A percentile compares a stretch with the other conserved stretches of the same genome.
phyloP scores from a whole-genome alignment of 441 rosid genomes.

The Daphne laureola region DNA sequence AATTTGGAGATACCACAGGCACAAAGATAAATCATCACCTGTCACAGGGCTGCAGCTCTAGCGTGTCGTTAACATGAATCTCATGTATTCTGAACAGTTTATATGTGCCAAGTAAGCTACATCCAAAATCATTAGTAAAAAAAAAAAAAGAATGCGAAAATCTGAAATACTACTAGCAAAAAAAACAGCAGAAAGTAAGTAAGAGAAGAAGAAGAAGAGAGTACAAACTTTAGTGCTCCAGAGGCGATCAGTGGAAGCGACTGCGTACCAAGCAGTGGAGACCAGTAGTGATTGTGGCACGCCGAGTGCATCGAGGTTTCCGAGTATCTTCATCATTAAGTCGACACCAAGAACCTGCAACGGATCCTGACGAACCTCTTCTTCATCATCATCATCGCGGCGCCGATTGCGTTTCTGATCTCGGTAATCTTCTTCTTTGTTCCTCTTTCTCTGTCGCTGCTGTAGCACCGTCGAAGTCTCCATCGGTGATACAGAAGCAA shows the following conservation, averaged over 20 bases:
- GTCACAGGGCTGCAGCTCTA: too few species aligned
- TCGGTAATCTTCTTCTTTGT: background rate
- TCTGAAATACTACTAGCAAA: background rate
- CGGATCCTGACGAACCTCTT: conserved; percentile 27
- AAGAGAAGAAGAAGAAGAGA: background rate
- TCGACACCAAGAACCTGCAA: conserved; percentile 47
- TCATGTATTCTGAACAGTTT: too few species aligned
- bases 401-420: too few species aligned
- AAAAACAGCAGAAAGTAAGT: background rate
- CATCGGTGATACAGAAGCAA: too few species aligned
- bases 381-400: conserved; percentile 6
- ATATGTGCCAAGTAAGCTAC: too few species aligned
- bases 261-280: conserved; percentile 39
- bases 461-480: background rate
- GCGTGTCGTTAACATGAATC: too few species aligned
- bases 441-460: background rate
- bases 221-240: conserved; percentile 38
- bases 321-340: conserved; percentile 45
- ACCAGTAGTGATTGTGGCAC: conserved; percentile 47
- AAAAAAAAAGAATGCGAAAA: too few species aligned
- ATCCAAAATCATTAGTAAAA: too few species aligned
- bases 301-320: conserved; percentile 55
- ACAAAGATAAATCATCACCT: too few species aligned
- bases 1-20: too few species aligned
- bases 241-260: conserved; percentile 42